Percentiles rank a stretch among this genome's conserved stretches.
Evolutionary conservation across 1,284 basidiomycete genomes (phyloP).

Genomic region (Ganoderma boninense): DNA sequence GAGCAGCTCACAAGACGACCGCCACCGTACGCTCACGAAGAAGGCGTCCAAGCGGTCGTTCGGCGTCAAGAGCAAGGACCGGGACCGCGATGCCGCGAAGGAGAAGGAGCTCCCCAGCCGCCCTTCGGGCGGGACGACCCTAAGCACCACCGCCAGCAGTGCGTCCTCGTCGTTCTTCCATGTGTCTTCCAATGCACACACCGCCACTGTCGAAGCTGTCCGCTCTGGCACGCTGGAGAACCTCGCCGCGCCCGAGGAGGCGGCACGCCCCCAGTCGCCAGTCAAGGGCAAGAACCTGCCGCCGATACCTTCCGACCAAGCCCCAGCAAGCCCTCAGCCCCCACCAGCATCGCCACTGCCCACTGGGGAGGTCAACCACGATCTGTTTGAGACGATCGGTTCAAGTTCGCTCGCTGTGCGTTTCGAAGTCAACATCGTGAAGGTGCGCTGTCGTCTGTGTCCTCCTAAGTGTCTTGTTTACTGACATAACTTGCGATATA

Average conservation of each 20-base stretch:
- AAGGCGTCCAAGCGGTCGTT: constrained; percentile 84
- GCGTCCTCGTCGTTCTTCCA: constrained; percentile 86
- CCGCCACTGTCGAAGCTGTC: constrained; percentile 50
- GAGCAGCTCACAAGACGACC: constrained; percentile 56
- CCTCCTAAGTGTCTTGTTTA: constrained; percentile 6
- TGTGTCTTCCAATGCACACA: constrained; percentile 63
- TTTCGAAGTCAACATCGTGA: constrained; percentile 95
- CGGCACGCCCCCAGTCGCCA: constrained; percentile 48
- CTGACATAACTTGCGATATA: constrained; percentile 43
- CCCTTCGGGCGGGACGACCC: constrained; percentile 60
- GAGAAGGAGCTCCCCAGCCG: constrained; percentile 57
- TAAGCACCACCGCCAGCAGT: constrained; percentile 71
- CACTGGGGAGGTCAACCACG: constrained; percentile 70
- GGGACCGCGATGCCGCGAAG: constrained; percentile 44
- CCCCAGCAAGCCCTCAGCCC: constrained; percentile 42
- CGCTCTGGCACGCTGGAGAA: constrained; percentile 42
- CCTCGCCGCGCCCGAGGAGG: constrained; percentile 47
- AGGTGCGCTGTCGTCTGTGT: constrained; percentile 61
- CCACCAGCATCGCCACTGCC: constrained; percentile 57
- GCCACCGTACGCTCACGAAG: constrained; percentile 67
- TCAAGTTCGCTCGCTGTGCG: constrained; percentile 84
- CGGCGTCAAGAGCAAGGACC: constrained; percentile 53
- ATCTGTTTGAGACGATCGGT: constrained; percentile 77
- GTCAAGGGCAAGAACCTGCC: constrained; percentile 69
- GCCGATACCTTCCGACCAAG: constrained; percentile 75